Conservation (phyloP, 805 yeast species). For the Debaryomyces hansenii region DNA sequence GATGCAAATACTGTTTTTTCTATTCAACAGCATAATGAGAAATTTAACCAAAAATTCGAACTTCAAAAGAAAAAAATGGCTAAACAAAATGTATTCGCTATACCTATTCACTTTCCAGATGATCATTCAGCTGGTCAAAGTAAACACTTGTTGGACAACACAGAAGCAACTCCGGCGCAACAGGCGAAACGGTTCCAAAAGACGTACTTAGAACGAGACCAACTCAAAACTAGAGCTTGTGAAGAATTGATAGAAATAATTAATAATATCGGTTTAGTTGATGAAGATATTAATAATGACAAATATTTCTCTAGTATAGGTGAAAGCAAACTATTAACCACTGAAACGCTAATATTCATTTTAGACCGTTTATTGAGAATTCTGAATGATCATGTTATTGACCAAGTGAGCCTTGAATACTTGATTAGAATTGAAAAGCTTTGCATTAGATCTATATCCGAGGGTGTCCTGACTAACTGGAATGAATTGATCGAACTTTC, state of each 20-base stretch:
- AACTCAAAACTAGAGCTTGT: not conserved
- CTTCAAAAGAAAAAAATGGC: conserved; percentile 9
- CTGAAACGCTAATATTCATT: conserved; percentile 9
- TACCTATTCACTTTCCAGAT: not conserved
- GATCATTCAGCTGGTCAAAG: not conserved
- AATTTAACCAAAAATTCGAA: conserved; percentile 14
- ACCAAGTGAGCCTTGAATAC: conserved; percentile 13
- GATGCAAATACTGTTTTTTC: conserved; percentile 11
- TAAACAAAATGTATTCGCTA: not conserved
- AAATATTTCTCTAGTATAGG: not conserved
- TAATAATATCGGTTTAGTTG: not conserved
- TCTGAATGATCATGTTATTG: conserved; percentile 11
- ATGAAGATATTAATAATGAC: conserved; percentile 5
- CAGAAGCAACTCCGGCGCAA: not conserved
- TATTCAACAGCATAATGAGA: conserved; percentile 4
- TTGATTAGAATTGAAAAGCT: conserved; percentile 23
- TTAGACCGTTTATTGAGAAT: conserved; percentile 28
- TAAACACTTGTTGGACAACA: not conserved
- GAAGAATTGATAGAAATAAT: not conserved
- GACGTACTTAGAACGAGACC: not conserved
- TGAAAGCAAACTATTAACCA: not conserved
- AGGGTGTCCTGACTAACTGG: conserved; percentile 17
- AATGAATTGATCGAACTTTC: conserved; percentile 11
- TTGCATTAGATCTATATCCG: conserved; percentile 23
- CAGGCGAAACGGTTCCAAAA: conserved; percentile 2